Evolutionary conservation across 2,329 filamentous ascomycete species (phyloP), one percentile per base, ranked within the genome.

Genomic region (Fusarium sarcochroum): DNA sequence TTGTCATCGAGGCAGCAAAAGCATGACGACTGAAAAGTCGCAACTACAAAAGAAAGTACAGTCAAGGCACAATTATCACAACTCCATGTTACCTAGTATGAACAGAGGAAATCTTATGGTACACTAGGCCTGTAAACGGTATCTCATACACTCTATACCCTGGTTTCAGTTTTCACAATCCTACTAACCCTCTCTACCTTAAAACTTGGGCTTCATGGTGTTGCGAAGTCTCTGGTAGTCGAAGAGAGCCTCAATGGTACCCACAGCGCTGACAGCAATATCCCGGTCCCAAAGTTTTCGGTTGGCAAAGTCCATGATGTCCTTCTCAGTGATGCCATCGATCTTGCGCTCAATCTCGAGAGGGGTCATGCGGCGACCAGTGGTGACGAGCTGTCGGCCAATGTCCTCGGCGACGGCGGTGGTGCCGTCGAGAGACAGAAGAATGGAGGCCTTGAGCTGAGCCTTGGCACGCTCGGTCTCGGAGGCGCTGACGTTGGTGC

Each of bases 391-490:
- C 85, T 99, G 96, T 82, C 96, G 93, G 78, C 96, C 96, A 81
- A 99, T 97, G 80, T 99, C 96, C 87, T 99, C 96, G 66, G 96
- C 96, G 56, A 98, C 91, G 75, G 96, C 94, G 48, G 96, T 98
- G 78, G 96, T 98, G 81, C 94, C 97, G 81, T 99, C 96, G 32
- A 99, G 93, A 53, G 94, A 97, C 72, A 99, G 90, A 67, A 99
- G 93, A 78, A 99, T 94, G 56, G 94, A 97, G 68, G 96, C 96
- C 90, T 99, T 99, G 77, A 99, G 91, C 86, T 99, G 96, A 70
- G 96, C 93, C 90, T 99, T 99, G 83, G 96, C 96, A 75, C 96
- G 95, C 89, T 99, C 96, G 66, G 94, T 92, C 86, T 99, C 96
- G 72, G 94, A 90, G 79, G 93, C 88, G 77, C 87, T 90, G 76